Evolutionary conservation across 208 protist species (phyloP).

Genomic region (Borovskyia barvae): DNA sequence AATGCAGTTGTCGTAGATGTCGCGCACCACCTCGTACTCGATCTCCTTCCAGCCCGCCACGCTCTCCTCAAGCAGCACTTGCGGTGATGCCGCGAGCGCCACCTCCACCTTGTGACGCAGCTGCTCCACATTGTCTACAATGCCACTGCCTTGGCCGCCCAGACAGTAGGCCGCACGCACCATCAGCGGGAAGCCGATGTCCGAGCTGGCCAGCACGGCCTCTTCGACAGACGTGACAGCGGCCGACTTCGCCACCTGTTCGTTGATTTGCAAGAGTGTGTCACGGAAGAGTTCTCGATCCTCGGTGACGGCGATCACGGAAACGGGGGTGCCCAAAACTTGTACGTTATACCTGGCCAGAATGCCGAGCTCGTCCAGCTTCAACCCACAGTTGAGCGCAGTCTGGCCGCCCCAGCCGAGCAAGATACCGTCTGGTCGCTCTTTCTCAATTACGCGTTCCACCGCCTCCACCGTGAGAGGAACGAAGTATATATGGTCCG

Average conservation of each 20-base stretch:
- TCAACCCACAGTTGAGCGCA: conserved; percentile 97
- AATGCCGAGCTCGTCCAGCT: conserved; percentile 91
- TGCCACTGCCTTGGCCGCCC: conserved; percentile 97
- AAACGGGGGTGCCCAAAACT: conserved; percentile 95
- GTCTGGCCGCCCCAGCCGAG: conserved; percentile 98
- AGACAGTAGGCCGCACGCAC: conserved; percentile 97
- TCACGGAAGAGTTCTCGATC: conserved; percentile 97
- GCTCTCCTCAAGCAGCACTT: conserved; percentile 97
- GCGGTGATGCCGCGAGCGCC: conserved; percentile 86
- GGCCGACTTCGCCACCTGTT: conserved; percentile 86
- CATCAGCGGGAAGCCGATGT: conserved; percentile 97
- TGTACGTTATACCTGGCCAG: conserved; percentile 93
- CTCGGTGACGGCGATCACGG: conserved; percentile 96
- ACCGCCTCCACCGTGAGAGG: conserved; percentile 94
- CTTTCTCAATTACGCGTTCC: conserved; percentile 93
- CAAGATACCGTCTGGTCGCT: conserved; percentile 95
- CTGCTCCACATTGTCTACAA: conserved; percentile 89
- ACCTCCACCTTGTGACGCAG: conserved; percentile 79
- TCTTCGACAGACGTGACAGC: conserved; percentile 80
- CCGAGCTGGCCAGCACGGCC: conserved; percentile 53
- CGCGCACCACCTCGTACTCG: conserved; percentile 99
- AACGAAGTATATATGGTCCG: conserved; percentile 97
- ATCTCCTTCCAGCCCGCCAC: conserved; percentile 99
- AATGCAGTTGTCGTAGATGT: conserved; percentile 99
- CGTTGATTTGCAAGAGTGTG: conserved; percentile 95